Evolutionary conservation across 257 asterid genomes (phyloP).

Genomic region (Nicotiana benthamiana): DNA sequence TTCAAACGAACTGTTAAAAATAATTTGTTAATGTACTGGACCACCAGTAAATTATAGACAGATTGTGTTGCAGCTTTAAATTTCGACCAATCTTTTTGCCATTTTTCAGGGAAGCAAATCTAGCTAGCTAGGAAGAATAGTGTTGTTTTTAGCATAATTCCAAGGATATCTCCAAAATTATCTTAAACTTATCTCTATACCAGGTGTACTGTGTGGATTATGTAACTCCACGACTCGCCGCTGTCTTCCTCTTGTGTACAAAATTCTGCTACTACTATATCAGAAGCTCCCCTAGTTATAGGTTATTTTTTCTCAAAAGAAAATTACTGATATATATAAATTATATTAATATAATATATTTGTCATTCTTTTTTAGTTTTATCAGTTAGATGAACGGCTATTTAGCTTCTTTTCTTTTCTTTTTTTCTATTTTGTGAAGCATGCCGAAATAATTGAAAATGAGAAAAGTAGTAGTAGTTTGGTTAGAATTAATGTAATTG

Average conservation of each 20-base stretch:
- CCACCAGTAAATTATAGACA: neutral
- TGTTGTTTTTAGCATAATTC: neutral
- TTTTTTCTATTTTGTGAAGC: too few relatives aligned
- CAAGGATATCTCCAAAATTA: neutral
- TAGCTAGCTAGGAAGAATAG: neutral
- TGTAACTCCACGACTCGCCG: slow-evolving; percentile 9
- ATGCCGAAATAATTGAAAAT: too few relatives aligned
- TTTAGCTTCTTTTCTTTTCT: too few relatives aligned
- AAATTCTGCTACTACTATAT: neutral
- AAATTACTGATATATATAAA: too few relatives aligned
- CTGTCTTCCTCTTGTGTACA: neutral
- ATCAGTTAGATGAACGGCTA: too few relatives aligned
- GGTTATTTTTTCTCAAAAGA: too few relatives aligned
- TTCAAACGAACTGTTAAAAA: too few relatives aligned
- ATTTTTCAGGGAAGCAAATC: neutral
- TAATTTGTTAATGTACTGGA: neutral
- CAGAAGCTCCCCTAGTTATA: neutral
- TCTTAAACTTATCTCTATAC: neutral
- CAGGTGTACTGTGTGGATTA: slow-evolving; percentile 11
- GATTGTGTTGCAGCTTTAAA: neutral
- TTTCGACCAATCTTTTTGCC: neutral
- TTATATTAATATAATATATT: too few relatives aligned
- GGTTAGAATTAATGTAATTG: too few relatives aligned
- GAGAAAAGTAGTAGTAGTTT: too few relatives aligned
- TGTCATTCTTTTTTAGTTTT: too few relatives aligned